phyloP scores from a whole-genome alignment of 371 early-diverging fungal species.

The Mucor irregularis region DNA sequence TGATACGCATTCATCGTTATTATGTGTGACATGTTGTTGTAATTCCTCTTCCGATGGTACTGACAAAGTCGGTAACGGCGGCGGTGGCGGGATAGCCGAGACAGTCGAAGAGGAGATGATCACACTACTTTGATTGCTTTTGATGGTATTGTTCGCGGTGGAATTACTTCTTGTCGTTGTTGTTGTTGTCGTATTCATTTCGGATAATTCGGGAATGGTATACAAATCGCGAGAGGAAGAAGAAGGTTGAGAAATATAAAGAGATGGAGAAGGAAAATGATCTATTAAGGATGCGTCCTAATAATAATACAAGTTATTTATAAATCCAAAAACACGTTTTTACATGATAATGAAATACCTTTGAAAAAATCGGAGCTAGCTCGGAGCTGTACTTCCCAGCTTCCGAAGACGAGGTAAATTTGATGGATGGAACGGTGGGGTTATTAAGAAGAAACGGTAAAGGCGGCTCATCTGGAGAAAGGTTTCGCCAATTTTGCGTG shows the following conservation, averaged over 20 bases:
- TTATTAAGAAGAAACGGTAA: conserved; percentile 11
- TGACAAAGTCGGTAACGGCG: no score
- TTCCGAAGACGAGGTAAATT: conserved; percentile 15
- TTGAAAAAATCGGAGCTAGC: conserved; percentile 13
- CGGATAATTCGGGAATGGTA: conserved; percentile 16
- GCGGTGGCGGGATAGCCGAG: no score
- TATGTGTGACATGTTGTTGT: not conserved
- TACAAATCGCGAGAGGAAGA: conserved; percentile 3
- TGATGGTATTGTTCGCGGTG: not conserved
- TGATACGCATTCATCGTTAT: not conserved
- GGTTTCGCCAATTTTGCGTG: conserved; percentile 14
- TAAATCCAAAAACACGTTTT: not conserved
- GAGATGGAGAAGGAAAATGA: not conserved
- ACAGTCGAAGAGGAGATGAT: not conserved
- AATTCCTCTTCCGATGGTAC: no score
- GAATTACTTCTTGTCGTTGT: not conserved
- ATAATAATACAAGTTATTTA: not conserved
- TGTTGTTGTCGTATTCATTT: not conserved
- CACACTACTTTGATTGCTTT: not conserved
- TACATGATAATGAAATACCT: conserved; percentile 1
- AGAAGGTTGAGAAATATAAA: not conserved
- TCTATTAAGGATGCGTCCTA: not conserved
- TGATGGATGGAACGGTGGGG: conserved; percentile 1
- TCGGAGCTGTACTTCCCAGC: not conserved
- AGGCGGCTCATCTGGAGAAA: conserved; percentile 23